Base-by-base conservation (phyloP, 805 yeast species). In the Wickerhamiella cacticola region DNA sequence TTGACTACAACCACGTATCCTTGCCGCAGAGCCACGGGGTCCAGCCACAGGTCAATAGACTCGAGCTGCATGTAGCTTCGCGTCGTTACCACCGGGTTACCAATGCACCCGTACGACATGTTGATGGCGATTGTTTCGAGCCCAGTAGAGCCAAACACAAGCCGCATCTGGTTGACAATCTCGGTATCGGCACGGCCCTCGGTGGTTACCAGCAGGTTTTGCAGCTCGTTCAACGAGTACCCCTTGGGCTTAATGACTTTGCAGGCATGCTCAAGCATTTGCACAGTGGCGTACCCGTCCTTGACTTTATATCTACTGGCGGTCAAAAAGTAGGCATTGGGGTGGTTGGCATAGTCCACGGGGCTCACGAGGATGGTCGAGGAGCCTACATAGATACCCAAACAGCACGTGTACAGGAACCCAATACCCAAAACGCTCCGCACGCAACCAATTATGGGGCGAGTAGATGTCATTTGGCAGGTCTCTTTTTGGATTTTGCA, bases 401-500 rank as follows among this genome's bases (percentile, higher is more conserved):
- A 62, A 31, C 88, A 64, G 48, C 79, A 78, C n/a, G 94, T 74
- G 61, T 86, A 89, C 23, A 92, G 66, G 60, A 92, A 88, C 0
- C 99, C 99, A 23, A 89, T 63, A 0, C 96, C 96, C 1, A 74
- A 65, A 1, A 85, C 76, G 55, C 88, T 89, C 39, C 94, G 76
- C 7, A 85, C 94, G 62, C 95, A 79, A 0, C 95, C 95, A 36
- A 89, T 70, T 5, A 92, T 69, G 0, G 96, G 80, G 35, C 77
- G 75, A 28, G 74, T 72, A 34, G 82, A 74, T 12, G 80, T 72
- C 65, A 92, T 70, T 52, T 85, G 89, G 58, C 95, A 84, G 0
- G 97, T 89, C 60, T 89, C 96, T 56, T 92, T 89, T 59, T 86
- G 73, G 18, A 84, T 82, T 57, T 88, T 86, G 63, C 96, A 87